Conservation (phyloP, 1,284 basidiomycete genomes). For the Melampsora medusae region DNA sequence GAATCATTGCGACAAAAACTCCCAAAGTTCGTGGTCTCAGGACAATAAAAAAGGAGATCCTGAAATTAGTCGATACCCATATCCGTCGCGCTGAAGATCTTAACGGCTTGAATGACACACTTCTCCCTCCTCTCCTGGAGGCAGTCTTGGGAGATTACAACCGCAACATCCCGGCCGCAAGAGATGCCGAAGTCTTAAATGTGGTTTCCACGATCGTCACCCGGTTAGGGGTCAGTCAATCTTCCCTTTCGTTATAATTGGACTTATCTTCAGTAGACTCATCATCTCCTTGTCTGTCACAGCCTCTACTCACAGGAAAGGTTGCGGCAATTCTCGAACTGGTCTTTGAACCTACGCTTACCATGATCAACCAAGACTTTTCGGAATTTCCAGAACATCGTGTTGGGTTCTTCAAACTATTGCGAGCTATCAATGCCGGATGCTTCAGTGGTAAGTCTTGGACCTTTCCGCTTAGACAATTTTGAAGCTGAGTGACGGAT, state of each 20-base stretch:
- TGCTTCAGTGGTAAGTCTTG: conserved; percentile 62
- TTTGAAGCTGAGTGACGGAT: not conserved
- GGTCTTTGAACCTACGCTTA: conserved; percentile 93
- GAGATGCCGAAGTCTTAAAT: conserved; percentile 96
- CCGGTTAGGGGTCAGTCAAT: conserved; percentile 63
- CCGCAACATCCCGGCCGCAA: conserved; percentile 84
- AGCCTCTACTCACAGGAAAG: conserved; percentile 81
- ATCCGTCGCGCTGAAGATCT: conserved; percentile 94
- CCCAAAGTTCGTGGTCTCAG: conserved; percentile 91
- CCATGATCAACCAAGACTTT: conserved; percentile 99
- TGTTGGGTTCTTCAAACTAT: conserved; percentile 92
- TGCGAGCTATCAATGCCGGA: conserved; percentile 86
- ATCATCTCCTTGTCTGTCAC: not conserved
- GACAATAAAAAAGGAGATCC: conserved; percentile 98
- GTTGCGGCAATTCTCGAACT: conserved; percentile 94
- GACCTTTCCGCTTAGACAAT: not conserved
- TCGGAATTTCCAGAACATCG: conserved; percentile 97
- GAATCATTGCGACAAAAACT: conserved; percentile 90
- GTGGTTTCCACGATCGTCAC: conserved; percentile 96
- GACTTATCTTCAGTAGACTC: not conserved
- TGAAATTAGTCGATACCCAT: conserved; percentile 93
- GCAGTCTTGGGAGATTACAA: conserved; percentile 96
- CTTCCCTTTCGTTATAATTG: not conserved
- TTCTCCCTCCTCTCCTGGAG: conserved; percentile 93
- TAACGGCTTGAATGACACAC: conserved; percentile 82